Conservation (phyloP, 2,329 filamentous ascomycete genomes). For the Aspergillus niger region DNA sequence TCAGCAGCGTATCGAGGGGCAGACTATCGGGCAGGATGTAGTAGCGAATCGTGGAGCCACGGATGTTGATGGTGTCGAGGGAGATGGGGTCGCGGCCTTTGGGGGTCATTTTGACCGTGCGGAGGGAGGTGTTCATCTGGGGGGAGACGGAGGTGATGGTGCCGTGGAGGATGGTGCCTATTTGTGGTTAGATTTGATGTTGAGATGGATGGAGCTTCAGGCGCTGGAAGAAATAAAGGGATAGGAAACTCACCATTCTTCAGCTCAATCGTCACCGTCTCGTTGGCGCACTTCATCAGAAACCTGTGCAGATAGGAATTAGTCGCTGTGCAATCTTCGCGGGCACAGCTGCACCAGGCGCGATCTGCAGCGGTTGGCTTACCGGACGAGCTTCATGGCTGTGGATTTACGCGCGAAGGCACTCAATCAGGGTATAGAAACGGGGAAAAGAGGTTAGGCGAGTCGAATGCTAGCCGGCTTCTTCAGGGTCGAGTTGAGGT, state of each 20-base stretch:
- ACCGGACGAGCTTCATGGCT: constrained; percentile 98
- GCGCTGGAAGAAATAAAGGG: not conserved
- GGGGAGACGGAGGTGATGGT: constrained; percentile 96
- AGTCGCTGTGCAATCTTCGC: not conserved
- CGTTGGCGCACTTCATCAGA: constrained; percentile 98
- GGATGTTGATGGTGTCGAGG: constrained; percentile 94
- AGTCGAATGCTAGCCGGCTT: not conserved
- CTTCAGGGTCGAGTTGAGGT: not conserved
- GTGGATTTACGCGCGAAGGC: not conserved
- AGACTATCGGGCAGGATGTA: constrained; percentile 95
- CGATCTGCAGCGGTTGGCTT: not conserved
- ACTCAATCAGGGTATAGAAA: too few relatives aligned
- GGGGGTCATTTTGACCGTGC: constrained; percentile 94
- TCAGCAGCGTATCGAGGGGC: constrained; percentile 89
- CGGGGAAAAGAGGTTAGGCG: not conserved
- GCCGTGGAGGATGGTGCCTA: constrained; percentile 92
- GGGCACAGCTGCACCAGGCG: not conserved
- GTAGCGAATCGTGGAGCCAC: constrained; percentile 93
- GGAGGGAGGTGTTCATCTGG: constrained; percentile 97
- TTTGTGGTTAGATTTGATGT: not conserved
- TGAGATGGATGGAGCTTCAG: not conserved
- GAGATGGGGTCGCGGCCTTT: constrained; percentile 83
- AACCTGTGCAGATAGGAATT: constrained; percentile 62
- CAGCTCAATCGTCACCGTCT: constrained; percentile 96
- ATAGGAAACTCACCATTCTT: constrained; percentile 80